A percentile compares a stretch with the other conserved stretches of the same genome.
phyloP scores from a whole-genome alignment of 345 rosid species.

The Cardamine chenopodiifolia region DNA sequence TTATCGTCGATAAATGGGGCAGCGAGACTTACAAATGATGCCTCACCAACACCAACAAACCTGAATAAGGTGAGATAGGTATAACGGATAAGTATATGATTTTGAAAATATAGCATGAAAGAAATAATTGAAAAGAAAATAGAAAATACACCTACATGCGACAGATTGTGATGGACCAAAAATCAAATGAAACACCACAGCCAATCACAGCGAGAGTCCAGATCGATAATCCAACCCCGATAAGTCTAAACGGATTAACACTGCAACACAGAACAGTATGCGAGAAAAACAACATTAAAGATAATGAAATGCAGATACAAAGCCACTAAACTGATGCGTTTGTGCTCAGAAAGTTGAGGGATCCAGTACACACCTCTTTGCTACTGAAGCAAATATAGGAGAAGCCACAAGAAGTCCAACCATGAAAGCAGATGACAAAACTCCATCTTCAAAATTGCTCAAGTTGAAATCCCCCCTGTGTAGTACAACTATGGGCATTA shows the following conservation, averaged over 20 bases:
- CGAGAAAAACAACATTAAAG: neutral
- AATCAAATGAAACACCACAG: constrained; percentile 79
- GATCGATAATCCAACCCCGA: constrained; percentile 85
- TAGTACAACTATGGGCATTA: constrained; percentile 8
- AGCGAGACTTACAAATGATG: constrained; percentile 95
- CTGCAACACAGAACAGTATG: constrained; percentile 50
- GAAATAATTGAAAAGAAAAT: constrained; percentile 11
- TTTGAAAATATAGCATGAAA: neutral
- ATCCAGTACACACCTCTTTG: constrained; percentile 63
- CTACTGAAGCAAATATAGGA: constrained; percentile 88
- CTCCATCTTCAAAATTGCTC: constrained; percentile 88
- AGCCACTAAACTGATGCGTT: neutral
- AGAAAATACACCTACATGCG: constrained; percentile 68
- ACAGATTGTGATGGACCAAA: constrained; percentile 82
- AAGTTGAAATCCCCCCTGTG: constrained; percentile 81
- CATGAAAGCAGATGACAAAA: constrained; percentile 93
- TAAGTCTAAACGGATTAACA: constrained; percentile 86
- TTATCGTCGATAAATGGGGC: constrained; percentile 97
- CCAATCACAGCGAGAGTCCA: constrained; percentile 86
- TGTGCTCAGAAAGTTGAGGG: neutral
- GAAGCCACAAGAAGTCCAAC: constrained; percentile 93
- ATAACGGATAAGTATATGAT: neutral
- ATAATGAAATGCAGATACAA: neutral
- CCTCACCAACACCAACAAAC: constrained; percentile 98
- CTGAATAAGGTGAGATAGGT: constrained; percentile 48